Percentiles rank a stretch among this genome's conserved stretches.
phyloP scores from a whole-genome alignment of 345 rosid species.

The Aethionema arabicum region DNA sequence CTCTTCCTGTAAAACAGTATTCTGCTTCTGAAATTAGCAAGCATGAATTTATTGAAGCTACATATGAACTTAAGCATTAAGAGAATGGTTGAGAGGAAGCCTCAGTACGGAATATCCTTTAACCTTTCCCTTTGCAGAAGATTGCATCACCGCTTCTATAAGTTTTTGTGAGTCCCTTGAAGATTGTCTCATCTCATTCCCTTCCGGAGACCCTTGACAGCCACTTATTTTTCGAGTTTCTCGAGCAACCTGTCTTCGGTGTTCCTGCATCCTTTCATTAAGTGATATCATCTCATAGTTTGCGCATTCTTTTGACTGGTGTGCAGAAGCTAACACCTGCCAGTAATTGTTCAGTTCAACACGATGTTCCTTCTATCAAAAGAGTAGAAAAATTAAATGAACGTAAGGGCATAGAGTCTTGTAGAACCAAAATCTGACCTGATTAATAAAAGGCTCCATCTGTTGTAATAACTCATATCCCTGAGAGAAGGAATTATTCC shows the following conservation, averaged over 20 bases:
- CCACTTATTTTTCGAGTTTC: constrained; percentile 39
- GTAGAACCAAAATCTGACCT: constrained; percentile 40
- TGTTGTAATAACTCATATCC: constrained; percentile 74
- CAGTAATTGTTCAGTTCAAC: constrained; percentile 6
- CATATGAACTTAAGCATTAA: neutral
- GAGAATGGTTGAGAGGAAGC: neutral
- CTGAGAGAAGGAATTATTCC: constrained; percentile 40
- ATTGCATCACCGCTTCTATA: constrained; percentile 63
- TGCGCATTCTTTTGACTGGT: constrained; percentile 63
- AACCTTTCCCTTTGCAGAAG: constrained; percentile 59
- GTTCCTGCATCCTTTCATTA: constrained; percentile 56
- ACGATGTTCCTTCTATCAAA: neutral
- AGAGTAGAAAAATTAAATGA: no score
- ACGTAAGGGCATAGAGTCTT: neutral
- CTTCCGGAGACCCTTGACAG: constrained; percentile 34
- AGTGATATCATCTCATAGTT: constrained; percentile 62
- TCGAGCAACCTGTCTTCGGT: constrained; percentile 53
- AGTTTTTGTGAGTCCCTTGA: constrained; percentile 49
- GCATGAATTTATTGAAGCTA: no score
- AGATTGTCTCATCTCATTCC: constrained; percentile 31
- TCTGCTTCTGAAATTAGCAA: no score
- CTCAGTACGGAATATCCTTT: neutral
- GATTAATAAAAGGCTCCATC: constrained; percentile 78
- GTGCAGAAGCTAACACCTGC: constrained; percentile 62
- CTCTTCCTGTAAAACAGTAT: no score